Percentiles rank a stretch among this genome's conserved stretches.
phyloP scores from a whole-genome alignment of 208 protist species.

The Borovskyia barvae region DNA sequence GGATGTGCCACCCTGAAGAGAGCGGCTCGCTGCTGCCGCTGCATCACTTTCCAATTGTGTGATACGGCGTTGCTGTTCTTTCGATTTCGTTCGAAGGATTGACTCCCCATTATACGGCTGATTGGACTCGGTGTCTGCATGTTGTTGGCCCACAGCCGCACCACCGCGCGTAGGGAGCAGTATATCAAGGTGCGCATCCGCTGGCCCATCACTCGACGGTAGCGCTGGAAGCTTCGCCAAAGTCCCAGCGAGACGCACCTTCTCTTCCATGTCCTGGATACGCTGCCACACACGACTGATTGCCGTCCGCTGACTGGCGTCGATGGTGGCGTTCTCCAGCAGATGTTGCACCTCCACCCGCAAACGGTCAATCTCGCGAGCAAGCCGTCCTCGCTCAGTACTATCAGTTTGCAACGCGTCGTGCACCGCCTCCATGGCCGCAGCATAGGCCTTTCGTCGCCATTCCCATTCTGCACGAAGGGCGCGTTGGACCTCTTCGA shows the following conservation, averaged over 20 bases:
- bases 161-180: too few relatives aligned
- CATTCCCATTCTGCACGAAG: constrained; percentile 13
- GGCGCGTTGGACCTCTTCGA: neutral
- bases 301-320: constrained; percentile 22
- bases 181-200: too few relatives aligned
- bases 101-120: too few relatives aligned
- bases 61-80: constrained; percentile 11
- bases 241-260: constrained; percentile 13
- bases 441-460: constrained; percentile 14
- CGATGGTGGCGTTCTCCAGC: constrained; percentile 23
- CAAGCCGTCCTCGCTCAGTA: constrained; percentile 10
- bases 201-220: too few relatives aligned
- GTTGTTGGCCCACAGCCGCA: neutral
- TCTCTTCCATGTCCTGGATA: constrained; percentile 52
- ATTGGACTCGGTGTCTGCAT: too few relatives aligned
- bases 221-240: constrained; percentile 21
- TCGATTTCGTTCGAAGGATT: too few relatives aligned
- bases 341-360: constrained; percentile 49
- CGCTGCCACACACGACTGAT: constrained; percentile 48
- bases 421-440: constrained; percentile 8
- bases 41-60: constrained; percentile 6
- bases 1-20: too few relatives aligned
- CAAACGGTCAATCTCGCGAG: constrained; percentile 51
- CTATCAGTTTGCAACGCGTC: constrained; percentile 17
- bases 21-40: too few relatives aligned